Evolutionary conservation across 2,329 filamentous ascomycete species (phyloP).

Genomic region (Calonectria montana): DNA sequence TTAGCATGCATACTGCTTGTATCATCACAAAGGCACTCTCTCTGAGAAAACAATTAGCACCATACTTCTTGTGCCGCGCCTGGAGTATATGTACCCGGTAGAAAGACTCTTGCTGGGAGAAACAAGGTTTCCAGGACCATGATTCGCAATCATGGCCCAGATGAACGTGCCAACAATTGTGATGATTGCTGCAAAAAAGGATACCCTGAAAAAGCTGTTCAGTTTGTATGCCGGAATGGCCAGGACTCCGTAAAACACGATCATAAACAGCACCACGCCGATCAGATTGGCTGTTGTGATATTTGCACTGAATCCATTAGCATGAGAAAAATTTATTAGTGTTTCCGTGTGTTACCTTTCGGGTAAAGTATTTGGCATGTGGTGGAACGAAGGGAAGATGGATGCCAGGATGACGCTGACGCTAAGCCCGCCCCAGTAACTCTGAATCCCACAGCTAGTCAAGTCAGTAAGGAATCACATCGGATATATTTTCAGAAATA

Average conservation of each 20-base stretch:
- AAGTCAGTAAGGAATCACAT: background rate
- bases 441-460: background rate
- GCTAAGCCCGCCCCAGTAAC: background rate
- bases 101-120: background rate
- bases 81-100: background rate
- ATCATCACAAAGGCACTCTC: slow-evolving; percentile 2
- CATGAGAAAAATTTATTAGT: too few relatives aligned
- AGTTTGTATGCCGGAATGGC: background rate
- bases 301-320: background rate
- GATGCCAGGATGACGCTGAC: background rate
- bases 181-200: background rate
- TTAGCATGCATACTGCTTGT: background rate
- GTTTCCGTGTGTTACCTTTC: background rate
- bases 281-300: background rate
- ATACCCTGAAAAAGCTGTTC: background rate
- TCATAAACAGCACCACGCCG: background rate
- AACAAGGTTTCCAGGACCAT: background rate
- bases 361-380: background rate
- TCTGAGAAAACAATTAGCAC: background rate
- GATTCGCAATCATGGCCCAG: slow-evolving; percentile 1
- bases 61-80: background rate
- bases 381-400: background rate
- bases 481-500: background rate
- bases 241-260: background rate
- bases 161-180: background rate